Percentiles rank a stretch among this genome's conserved stretches.
Conservation (phyloP, 805 yeast species). For the Starmera dryadoides region DNA sequence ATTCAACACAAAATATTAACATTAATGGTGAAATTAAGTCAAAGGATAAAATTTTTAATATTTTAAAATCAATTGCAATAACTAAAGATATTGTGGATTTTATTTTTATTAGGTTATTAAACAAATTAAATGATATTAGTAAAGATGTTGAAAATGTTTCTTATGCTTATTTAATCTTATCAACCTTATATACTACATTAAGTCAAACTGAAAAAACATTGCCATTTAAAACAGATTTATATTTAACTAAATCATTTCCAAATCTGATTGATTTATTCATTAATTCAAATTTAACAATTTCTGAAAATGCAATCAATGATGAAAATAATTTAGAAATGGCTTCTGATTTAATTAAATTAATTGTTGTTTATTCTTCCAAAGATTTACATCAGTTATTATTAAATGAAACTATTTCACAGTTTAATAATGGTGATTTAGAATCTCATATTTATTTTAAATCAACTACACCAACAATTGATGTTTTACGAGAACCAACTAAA, state of each 20-base stretch:
- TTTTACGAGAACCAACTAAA: slow-evolving; percentile 23
- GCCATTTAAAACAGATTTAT: slow-evolving; percentile 15
- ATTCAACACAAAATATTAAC: slow-evolving; percentile 22
- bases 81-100: slow-evolving; percentile 28
- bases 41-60: slow-evolving; percentile 19
- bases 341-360: slow-evolving; percentile 27
- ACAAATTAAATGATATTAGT: slow-evolving; percentile 20
- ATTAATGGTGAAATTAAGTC: slow-evolving; percentile 18
- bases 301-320: slow-evolving; percentile 2
- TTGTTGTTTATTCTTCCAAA: slow-evolving; percentile 23
- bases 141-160: slow-evolving; percentile 1
- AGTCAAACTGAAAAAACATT: slow-evolving; percentile 14
- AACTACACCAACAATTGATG: slow-evolving; percentile 7
- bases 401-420: slow-evolving; percentile 28
- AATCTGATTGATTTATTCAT: slow-evolving; percentile 21
- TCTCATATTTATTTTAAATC: slow-evolving; percentile 8
- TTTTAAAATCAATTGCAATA: slow-evolving; percentile 20
- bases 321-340: slow-evolving; percentile 17
- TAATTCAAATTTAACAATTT: slow-evolving; percentile 1
- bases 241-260: slow-evolving; percentile 31
- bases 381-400: slow-evolving; percentile 37
- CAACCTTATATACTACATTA: slow-evolving; percentile 12
- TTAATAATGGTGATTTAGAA: slow-evolving; percentile 21
- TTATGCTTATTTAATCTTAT: slow-evolving; percentile 13
- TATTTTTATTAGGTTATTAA: slow-evolving; percentile 29